Percentiles rank a stretch among this genome's conserved stretches.
phyloP scores from a whole-genome alignment of 257 asterid species.

The Rhazya stricta region DNA sequence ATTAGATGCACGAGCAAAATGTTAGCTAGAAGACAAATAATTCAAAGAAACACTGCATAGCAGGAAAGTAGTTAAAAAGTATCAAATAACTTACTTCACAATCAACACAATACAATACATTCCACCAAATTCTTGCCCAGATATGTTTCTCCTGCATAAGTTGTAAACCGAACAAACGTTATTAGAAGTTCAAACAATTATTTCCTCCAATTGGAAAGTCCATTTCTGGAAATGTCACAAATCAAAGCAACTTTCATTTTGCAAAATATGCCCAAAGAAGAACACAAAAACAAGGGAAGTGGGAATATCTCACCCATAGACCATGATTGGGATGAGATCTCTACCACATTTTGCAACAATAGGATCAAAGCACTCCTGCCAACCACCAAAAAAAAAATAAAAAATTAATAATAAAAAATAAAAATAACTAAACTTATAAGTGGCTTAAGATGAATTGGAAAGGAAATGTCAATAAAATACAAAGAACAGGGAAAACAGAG shows the following conservation, averaged over 20 bases:
- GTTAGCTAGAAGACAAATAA: not conserved
- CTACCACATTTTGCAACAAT: slow-evolving; percentile 91
- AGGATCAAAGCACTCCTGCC: slow-evolving; percentile 97
- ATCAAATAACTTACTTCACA: slow-evolving; percentile 57
- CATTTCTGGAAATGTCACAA: not conserved
- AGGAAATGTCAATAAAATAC: not conserved
- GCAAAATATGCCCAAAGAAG: not conserved
- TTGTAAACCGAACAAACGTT: not conserved
- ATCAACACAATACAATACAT: slow-evolving; percentile 86
- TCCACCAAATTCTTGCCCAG: slow-evolving; percentile 99
- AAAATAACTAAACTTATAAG: not conserved
- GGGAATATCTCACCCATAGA: slow-evolving; percentile 71
- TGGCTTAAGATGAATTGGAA: slow-evolving; percentile 10
- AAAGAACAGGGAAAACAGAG: not conserved
- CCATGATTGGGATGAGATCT: slow-evolving; percentile 99
- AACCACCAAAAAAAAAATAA: too few species aligned
- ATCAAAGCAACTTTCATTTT: slow-evolving; percentile 12
- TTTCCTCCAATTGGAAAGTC: not conserved
- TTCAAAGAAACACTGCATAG: slow-evolving; percentile 1
- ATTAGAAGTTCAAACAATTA: not conserved
- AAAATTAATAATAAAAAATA: too few species aligned
- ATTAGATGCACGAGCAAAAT: not conserved
- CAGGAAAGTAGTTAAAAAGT: not conserved
- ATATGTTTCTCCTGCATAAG: slow-evolving; percentile 84
- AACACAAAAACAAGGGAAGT: slow-evolving; percentile 11